Base-by-base conservation (phyloP, 2,329 filamentous ascomycete species). In the Aureobasidium mangrovei region DNA sequence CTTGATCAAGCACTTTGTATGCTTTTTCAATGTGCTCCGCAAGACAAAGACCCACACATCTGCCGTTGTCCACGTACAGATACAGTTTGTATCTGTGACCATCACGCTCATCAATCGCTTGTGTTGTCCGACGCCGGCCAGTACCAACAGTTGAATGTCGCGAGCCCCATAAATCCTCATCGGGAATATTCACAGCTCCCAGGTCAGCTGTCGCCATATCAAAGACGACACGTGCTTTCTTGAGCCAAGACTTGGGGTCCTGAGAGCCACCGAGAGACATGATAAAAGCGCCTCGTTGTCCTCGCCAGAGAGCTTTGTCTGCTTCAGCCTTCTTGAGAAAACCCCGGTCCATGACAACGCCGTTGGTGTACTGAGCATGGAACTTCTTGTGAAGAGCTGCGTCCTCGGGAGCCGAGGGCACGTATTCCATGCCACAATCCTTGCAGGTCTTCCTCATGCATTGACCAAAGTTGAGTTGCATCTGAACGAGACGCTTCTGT, bases 351-450 rank as follows among this genome's bases (percentile, higher is more conserved):
- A 84, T 71, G 59, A 84, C 79, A 24, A 84, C 76, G 1, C 83
- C 83, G 27, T 78, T 77, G 2, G 76, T 70, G 60, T 82, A 79
- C 69, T 80, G 78, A 35, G 78, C 77, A 64, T 85, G 83, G 60
- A 81, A 85, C 58, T 80, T 82, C 59, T 78, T 77, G 63, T 86
- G 83, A 53, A 85, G 63, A 5, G 75, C 76, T n/a, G 74, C 71
- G 60, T 86, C 83, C 61, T 84, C 81, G 5, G 72, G 67, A 47
- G 78, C 78, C 0, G 81, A 83, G 3, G 81, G 78, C 33, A 81
- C 75, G 60, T 85, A 86, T 52, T 83, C 79, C 83, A 86, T 86
- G 1, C 80, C 79, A 61, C 83, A 86, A 2, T 70, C 72, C 36
- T 72, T 70, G 67, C 83, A 86, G 8, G 75, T 79, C 60, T 77